Evolutionary conservation across 2,329 filamentous ascomycete species (phyloP), one percentile per base, ranked within the genome.

Genomic region (Hypoxylon sp.): DNA sequence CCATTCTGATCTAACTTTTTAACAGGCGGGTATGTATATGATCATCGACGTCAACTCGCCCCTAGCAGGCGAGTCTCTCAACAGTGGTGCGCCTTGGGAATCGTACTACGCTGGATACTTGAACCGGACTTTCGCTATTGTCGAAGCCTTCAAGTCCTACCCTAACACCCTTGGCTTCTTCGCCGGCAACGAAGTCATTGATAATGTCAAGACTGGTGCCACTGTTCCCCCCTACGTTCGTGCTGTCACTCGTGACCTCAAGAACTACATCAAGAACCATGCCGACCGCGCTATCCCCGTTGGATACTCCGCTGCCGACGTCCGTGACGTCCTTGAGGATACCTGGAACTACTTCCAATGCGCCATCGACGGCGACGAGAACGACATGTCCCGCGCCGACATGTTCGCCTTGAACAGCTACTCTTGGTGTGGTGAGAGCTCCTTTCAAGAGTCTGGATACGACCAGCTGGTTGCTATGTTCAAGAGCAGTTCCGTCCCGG

Each of bases 261-360:
- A 93, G 85, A 91, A 90, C 78, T 94, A 94, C 84, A 90, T 94
- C 82, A 88, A 89, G 81, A 90, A 89, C 77, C 88, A 92, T 77
- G 83, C 87, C 67, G 85, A 88, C 77, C 91, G 92, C 73, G 74
- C 82, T 67, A 92, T 94, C 72, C 92, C 92, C 22, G 91, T 94
- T 64, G 92, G 92, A 48, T 94, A 94, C 85, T 94, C 91, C 5
- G 92, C 92, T 66, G 92, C 92, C 53, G 92, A 94, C 78, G 92
- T 95, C 47, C 90, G 92, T 67, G 82, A 87, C 1, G 88, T 93
- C 47, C 87, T 94, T 24, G 84, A 90, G 77, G 92, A 94, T 75
- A 91, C 88, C 60, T 94, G 87, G 88, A 89, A 91, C 78, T 94
- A 92, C 82, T 85, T 94, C 81, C 86, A 91, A 78, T 94, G 92